phyloP scores from a whole-genome alignment of 148 eudicot species.

The Drosera capensis region DNA sequence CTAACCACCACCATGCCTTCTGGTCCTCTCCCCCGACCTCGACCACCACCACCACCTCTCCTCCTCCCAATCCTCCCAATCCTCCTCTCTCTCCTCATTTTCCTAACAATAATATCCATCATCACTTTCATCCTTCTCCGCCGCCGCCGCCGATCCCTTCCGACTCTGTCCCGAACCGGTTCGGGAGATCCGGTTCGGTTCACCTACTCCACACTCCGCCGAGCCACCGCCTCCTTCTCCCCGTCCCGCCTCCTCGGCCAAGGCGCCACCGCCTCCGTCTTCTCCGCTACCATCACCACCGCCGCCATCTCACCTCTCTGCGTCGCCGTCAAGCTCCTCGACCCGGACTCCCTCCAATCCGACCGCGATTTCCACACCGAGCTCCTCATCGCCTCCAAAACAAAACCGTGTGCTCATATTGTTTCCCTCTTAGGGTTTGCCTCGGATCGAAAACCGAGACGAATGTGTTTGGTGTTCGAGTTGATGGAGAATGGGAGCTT shows the following conservation, averaged over 20 bases:
- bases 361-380: conserved; percentile 97
- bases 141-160: conserved; percentile 7
- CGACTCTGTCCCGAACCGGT: conserved; percentile 1
- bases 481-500: conserved; percentile 75
- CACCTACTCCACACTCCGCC: conserved; percentile 1
- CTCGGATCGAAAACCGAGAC: conserved; percentile 38
- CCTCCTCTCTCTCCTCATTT: too few species aligned
- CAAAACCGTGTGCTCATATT: conserved; percentile 29
- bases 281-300: conserved; percentile 8
- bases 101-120: too few species aligned
- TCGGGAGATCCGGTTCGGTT: too few species aligned
- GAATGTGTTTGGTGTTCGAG: conserved; percentile 74
- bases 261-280: neutral
- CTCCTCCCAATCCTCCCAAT: too few species aligned
- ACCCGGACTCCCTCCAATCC: conserved; percentile 68
- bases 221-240: neutral
- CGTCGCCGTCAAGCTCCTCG: conserved; percentile 73
- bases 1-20: too few species aligned
- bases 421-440: conserved; percentile 59
- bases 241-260: conserved; percentile 15
- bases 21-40: too few species aligned
- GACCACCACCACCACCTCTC: too few species aligned
- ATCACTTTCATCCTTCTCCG: conserved; percentile 4
- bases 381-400: conserved; percentile 42
- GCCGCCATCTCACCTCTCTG: conserved; percentile 4